Evolutionary conservation across 2,329 filamentous ascomycete species (phyloP), one percentile per base, ranked within the genome.

Genomic region (Trichoderma gracile): DNA sequence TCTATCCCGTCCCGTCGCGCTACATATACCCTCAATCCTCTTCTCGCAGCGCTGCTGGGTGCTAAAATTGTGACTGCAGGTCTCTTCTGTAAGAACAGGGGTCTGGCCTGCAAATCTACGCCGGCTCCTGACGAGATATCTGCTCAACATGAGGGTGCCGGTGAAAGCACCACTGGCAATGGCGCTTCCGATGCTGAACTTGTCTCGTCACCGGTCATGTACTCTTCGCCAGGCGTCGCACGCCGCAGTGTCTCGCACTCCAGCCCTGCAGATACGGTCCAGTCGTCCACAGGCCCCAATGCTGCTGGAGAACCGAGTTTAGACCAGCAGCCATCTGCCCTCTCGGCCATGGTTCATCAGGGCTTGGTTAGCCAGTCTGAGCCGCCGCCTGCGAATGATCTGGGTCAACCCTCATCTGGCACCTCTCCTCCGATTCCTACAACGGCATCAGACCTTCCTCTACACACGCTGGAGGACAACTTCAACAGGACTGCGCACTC

Each of bases 401-500:
- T 59, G 40, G 52, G 58, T 5, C 59, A 42, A n/a, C 46, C 59
- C 9, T 30, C 50, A 25, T 57, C 54, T 63, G 52, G 50, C 23
- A 15, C 63, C 38, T 65, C 64, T 38, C 52, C 58, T 17, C 58
- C 64, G 8, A n/a, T 52, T 30, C 43, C 45, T 19, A 5, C n/a
- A n/a, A n/a, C 25, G 8, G 12, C 55, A 52, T 63, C 49, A 15
- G 47, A 59, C 49, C 52, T n/a, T 25, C 67, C 68, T 21, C 67
- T 72, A 3, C 71, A 77, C 21, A 78, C 78, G 0, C 73, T 81
- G 8, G 80, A 82, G 65, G 79, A 81, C 65, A 76, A 76, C 15
- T 69, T 73, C 19, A 74, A 76, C 60, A 69, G 74, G 19, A 81
- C 80, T 1, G 78, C 80, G 14, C 80, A 82, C 68, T 79, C 74